These are phyloP conservation scores for Elsinoe australis DNA, from an alignment of 2,329 filamentous ascomycete genomes.

Conservation along the genomic window DNA sequence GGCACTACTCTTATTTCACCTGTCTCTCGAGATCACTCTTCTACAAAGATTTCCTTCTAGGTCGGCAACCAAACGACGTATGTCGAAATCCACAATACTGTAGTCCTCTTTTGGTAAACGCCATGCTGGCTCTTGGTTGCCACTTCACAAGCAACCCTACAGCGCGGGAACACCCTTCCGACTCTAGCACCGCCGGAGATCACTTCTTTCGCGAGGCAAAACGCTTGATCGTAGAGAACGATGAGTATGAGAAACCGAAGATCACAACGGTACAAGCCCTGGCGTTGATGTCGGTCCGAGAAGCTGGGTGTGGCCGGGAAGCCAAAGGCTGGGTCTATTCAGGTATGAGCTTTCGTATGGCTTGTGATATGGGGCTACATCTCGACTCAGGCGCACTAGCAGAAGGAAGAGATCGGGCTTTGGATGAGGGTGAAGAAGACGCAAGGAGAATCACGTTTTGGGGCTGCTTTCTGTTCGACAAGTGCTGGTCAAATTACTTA, in stretches of 20 bases:
- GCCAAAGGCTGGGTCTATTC: slow-evolving; percentile 98
- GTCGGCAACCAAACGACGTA: slow-evolving; percentile 49
- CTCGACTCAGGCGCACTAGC: slow-evolving; percentile 65
- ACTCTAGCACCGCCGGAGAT: slow-evolving; percentile 60
- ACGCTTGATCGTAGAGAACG: slow-evolving; percentile 77
- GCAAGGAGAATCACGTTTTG: slow-evolving; percentile 88
- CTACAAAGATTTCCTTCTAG: slow-evolving; percentile 72
- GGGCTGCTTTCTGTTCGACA: slow-evolving; percentile 98
- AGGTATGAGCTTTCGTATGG: slow-evolving; percentile 98
- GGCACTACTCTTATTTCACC: slow-evolving; percentile 96
- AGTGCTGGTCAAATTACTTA: slow-evolving; percentile 97
- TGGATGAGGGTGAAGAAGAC: slow-evolving; percentile 79
- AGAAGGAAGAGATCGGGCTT: slow-evolving; percentile 46
- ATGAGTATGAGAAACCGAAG: slow-evolving; percentile 83
- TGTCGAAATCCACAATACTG: slow-evolving; percentile 63
- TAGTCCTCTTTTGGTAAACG: slow-evolving; percentile 50
- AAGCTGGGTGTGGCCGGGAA: slow-evolving; percentile 89
- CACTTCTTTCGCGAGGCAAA: slow-evolving; percentile 93
- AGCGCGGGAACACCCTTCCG: slow-evolving; percentile 54
- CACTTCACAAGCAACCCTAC: slow-evolving; percentile 52
- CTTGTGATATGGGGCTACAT: slow-evolving; percentile 85
- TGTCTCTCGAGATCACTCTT: slow-evolving; percentile 81
- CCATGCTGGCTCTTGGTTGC: slow-evolving; percentile 30
- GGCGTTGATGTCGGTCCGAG: slow-evolving; percentile 89
- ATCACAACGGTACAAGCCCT: slow-evolving; percentile 88